Evolutionary conservation across 805 yeast genomes (phyloP).

Genomic region (Pichia gijzeniarum): DNA sequence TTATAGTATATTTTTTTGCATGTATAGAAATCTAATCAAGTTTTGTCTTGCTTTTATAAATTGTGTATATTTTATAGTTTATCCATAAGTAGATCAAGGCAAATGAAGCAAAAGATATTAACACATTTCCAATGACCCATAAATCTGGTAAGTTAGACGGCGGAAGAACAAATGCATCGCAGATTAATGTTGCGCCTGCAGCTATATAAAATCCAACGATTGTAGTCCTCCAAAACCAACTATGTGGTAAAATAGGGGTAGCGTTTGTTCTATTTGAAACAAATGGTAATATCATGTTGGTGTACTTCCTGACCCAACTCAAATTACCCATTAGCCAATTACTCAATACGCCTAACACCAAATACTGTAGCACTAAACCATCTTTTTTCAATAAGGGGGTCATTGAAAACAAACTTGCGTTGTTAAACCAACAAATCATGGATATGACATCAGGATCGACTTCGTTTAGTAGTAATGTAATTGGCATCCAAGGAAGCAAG

Average conservation of each 20-base stretch:
- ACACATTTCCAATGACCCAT: slow-evolving; percentile 73
- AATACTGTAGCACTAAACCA: slow-evolving; percentile 65
- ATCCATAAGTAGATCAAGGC: slow-evolving; percentile 78
- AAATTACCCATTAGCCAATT: slow-evolving; percentile 76
- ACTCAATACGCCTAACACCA: slow-evolving; percentile 51
- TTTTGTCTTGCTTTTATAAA: slow-evolving; percentile 18
- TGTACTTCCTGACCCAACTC: slow-evolving; percentile 42
- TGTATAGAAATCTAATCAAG: slow-evolving; percentile 6
- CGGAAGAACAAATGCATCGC: slow-evolving; percentile 47
- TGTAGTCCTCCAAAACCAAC: slow-evolving; percentile 42
- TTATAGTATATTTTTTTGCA: no score
- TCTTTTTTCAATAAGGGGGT: slow-evolving; percentile 84
- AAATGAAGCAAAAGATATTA: slow-evolving; percentile 72
- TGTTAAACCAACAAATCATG: slow-evolving; percentile 80
- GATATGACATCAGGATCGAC: slow-evolving; percentile 58
- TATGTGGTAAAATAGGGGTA: slow-evolving; percentile 40
- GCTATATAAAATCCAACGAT: slow-evolving; percentile 48
- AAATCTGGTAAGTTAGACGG: slow-evolving; percentile 71
- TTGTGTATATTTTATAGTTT: slow-evolving; percentile 42
- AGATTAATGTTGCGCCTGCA: slow-evolving; percentile 43
- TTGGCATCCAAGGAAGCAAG: slow-evolving; percentile 79
- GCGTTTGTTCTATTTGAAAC: slow-evolving; percentile 24
- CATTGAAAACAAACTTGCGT: slow-evolving; percentile 76
- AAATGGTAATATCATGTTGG: slow-evolving; percentile 18
- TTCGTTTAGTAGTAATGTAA: slow-evolving; percentile 55